Evolutionary conservation across 2,329 filamentous ascomycete genomes (phyloP).

Genomic region (Colletotrichum scovillei): DNA sequence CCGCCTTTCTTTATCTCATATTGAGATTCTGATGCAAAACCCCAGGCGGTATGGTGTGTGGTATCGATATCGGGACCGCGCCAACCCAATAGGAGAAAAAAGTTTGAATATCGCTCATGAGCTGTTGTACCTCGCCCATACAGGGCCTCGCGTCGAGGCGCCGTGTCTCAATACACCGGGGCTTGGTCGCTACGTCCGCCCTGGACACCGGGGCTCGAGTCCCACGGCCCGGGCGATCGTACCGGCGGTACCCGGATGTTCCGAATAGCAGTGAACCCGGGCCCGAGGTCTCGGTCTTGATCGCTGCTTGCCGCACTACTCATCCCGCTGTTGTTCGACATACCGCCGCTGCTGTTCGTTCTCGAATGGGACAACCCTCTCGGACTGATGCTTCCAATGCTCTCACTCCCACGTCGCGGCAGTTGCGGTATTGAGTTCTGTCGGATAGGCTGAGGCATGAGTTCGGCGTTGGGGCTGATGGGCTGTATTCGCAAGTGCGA

Average conservation of each 20-base stretch:
- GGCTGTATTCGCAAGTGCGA: conserved; percentile 38
- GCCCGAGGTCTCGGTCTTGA: conserved; percentile 27
- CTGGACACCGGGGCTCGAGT: conserved; percentile 21
- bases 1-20: conserved; percentile 6
- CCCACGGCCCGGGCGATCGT: conserved; percentile 33
- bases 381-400: conserved; percentile 36
- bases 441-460: conserved; percentile 21
- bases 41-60: conserved; percentile 19
- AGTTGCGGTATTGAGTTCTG: conserved; percentile 33
- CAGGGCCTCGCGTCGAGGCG: not conserved
- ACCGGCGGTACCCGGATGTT: conserved; percentile 34
- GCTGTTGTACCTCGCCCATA: not conserved
- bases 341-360: conserved; percentile 47
- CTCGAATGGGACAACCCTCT: conserved; percentile 43
- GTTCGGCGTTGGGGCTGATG: conserved; percentile 27
- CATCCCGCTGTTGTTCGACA: conserved; percentile 48
- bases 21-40: conserved; percentile 8
- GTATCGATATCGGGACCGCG: conserved; percentile 31
- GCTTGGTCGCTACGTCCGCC: conserved; percentile 31
- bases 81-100: conserved; percentile 10
- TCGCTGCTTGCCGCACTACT: conserved; percentile 40
- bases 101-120: not conserved
- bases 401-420: conserved; percentile 33
- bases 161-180: conserved; percentile 27
- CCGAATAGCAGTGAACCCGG: conserved; percentile 32